Conservation (phyloP, 2,329 filamentous ascomycete species). For the Cladosporium austrohemisphaericum region DNA sequence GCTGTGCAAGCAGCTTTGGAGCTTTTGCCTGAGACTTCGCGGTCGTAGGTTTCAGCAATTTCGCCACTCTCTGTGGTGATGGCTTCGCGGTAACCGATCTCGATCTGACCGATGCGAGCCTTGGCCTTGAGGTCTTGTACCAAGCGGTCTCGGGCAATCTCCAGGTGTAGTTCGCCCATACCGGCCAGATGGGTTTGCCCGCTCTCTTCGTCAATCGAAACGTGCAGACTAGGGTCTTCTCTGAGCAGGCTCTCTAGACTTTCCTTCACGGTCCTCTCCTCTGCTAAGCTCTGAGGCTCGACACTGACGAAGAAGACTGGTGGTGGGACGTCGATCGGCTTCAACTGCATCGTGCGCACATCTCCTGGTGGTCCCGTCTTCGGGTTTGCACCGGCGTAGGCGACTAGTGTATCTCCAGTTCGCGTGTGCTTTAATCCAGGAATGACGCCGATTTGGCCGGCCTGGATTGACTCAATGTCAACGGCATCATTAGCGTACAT, state of each 20-base stretch:
- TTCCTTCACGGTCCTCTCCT: conserved; percentile 74
- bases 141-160: conserved; percentile 84
- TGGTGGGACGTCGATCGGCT: conserved; percentile 83
- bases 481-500: conserved; percentile 87
- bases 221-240: conserved; percentile 88
- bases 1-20: conserved; percentile 75
- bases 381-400: conserved; percentile 60
- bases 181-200: conserved; percentile 91
- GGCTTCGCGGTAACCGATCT: conserved; percentile 92
- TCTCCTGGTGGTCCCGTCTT: conserved; percentile 63
- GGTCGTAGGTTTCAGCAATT: conserved; percentile 67
- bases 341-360: conserved; percentile 72
- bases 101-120: conserved; percentile 80
- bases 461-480: conserved; percentile 73
- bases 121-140: conserved; percentile 85
- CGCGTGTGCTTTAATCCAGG: conserved; percentile 85
- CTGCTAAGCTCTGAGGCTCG: conserved; percentile 72
- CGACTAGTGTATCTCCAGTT: conserved; percentile 87
- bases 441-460: conserved; percentile 92
- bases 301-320: conserved; percentile 96
- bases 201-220: conserved; percentile 80
- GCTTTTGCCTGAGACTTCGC: conserved; percentile 72
- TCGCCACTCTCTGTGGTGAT: conserved; percentile 56
- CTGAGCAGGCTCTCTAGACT: conserved; percentile 74
- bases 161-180: conserved; percentile 94